Conservation (phyloP, 305 asterid species). For the Fraxinus floribunda region DNA sequence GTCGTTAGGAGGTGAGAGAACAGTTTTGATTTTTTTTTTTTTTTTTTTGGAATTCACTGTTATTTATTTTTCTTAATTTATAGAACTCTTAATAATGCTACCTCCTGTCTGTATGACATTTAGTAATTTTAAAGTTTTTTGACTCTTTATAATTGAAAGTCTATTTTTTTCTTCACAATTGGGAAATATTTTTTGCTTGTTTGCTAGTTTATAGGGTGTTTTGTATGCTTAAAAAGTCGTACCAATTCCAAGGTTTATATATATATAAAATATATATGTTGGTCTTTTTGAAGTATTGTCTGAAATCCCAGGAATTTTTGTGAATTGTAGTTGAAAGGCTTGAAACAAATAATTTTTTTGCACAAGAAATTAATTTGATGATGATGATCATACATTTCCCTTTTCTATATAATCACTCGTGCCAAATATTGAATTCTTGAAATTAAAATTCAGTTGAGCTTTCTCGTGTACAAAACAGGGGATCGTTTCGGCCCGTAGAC, state of each 20-base stretch:
- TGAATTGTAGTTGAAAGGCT: not conserved
- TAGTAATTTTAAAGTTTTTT: not conserved
- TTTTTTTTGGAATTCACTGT: not conserved
- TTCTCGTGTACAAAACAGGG: too few relatives aligned
- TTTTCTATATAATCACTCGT: not conserved
- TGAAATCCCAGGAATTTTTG: not conserved
- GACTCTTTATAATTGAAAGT: not conserved
- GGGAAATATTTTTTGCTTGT: conserved; percentile 5
- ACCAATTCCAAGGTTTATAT: not conserved
- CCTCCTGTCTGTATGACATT: conserved; percentile 14
- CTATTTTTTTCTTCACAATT: not conserved
- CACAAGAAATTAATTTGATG: not conserved
- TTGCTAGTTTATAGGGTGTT: not conserved
- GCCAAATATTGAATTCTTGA: not conserved
- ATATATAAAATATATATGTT: too few relatives aligned
- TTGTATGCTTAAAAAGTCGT: not conserved
- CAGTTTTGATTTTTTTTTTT: conserved; percentile 31
- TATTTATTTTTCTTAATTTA: conserved; percentile 11
- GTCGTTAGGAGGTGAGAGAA: conserved; percentile 34
- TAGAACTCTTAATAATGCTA: conserved; percentile 49
- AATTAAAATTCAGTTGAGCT: too few relatives aligned
- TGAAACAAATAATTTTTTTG: not conserved
- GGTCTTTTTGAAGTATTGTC: not conserved
- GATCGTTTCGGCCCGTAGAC: too few relatives aligned
- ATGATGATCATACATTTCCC: not conserved